phyloP scores from a whole-genome alignment of 306 rosid species.

The Vigna angularis region DNA sequence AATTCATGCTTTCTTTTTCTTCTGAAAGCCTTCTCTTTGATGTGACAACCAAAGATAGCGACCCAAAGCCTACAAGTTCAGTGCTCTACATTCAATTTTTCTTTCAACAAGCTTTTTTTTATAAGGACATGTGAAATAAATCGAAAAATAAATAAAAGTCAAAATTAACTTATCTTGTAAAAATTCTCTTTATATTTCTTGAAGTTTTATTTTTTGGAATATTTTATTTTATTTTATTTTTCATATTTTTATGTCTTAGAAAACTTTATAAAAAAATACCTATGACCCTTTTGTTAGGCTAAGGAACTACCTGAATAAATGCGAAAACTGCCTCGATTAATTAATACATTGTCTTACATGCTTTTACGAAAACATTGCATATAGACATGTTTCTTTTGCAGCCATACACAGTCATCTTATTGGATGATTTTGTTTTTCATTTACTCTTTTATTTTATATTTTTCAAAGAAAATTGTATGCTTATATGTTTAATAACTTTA shows the following conservation, averaged over 20 bases:
- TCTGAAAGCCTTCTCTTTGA: conserved; percentile 16
- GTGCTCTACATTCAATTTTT: conserved; percentile 29
- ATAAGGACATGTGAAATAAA: too few relatives aligned
- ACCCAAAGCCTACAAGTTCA: conserved; percentile 36
- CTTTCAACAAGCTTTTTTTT: too few relatives aligned
- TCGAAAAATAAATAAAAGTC: too few relatives aligned
- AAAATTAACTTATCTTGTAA: too few relatives aligned
- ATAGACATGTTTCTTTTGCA: conserved; percentile 8
- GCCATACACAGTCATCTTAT: background rate
- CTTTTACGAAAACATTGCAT: conserved; percentile 34
- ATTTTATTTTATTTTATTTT: too few relatives aligned
- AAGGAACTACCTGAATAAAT: too few relatives aligned
- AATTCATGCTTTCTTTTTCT: background rate
- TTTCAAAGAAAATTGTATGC: background rate
- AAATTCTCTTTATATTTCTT: too few relatives aligned
- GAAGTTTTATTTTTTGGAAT: too few relatives aligned
- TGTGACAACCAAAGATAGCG: conserved; percentile 12
- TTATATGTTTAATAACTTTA: too few relatives aligned
- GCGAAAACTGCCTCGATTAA: background rate
- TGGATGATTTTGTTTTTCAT: background rate
- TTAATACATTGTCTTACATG: background rate
- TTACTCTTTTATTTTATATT: background rate
- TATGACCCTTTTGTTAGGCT: too few relatives aligned
- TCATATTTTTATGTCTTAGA: too few relatives aligned
- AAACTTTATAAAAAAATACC: too few relatives aligned